phyloP scores from a whole-genome alignment of 2,329 filamentous ascomycete genomes.

The Iodosphaeria phyllophila region DNA sequence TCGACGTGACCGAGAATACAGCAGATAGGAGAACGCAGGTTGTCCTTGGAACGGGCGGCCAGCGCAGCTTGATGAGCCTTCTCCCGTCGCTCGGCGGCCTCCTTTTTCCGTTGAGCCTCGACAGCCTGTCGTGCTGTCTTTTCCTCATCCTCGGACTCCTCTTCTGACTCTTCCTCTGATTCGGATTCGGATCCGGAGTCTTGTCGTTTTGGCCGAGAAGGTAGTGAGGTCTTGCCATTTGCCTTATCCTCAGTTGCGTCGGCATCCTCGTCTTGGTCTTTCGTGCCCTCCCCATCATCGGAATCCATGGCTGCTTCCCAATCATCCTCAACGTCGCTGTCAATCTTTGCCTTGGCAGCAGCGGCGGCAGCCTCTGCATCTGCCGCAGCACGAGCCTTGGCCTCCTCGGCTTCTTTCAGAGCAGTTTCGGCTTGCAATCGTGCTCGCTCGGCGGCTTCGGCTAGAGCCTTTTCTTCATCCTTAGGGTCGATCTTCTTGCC shows the following conservation, averaged over 20 bases:
- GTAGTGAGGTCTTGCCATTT: slow-evolving; percentile 8
- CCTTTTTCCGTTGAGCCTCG: slow-evolving; percentile 63
- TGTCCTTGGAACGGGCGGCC: slow-evolving; percentile 78
- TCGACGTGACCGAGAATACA: slow-evolving; percentile 99
- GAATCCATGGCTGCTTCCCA: slow-evolving; percentile 76
- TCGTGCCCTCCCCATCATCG: slow-evolving; percentile 63
- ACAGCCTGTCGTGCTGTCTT: slow-evolving; percentile 54
- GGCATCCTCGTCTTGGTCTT: slow-evolving; percentile 59
- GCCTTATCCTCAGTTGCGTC: slow-evolving; percentile 12
- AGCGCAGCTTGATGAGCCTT: slow-evolving; percentile 83
- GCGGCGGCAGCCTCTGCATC: slow-evolving; percentile 35
- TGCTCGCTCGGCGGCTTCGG: slow-evolving; percentile 60
- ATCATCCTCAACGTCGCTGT: slow-evolving; percentile 55
- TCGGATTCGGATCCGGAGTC: slow-evolving; percentile 17
- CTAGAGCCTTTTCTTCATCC: slow-evolving; percentile 64
- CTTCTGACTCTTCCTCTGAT: slow-evolving; percentile 31
- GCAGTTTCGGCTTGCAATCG: slow-evolving; percentile 47
- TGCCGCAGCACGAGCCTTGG: slow-evolving; percentile 36
- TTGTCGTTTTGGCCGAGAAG: slow-evolving; percentile 14
- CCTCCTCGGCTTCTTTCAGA: slow-evolving; percentile 41
- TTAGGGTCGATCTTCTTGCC: slow-evolving; percentile 37
- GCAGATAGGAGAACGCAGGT: slow-evolving; percentile 94
- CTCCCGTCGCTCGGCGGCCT: slow-evolving; percentile 73
- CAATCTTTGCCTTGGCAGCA: slow-evolving; percentile 30
- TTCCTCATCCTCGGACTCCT: slow-evolving; percentile 46